phyloP scores from a whole-genome alignment of 2,329 filamentous ascomycete genomes.

The Trichoderma sp. region DNA sequence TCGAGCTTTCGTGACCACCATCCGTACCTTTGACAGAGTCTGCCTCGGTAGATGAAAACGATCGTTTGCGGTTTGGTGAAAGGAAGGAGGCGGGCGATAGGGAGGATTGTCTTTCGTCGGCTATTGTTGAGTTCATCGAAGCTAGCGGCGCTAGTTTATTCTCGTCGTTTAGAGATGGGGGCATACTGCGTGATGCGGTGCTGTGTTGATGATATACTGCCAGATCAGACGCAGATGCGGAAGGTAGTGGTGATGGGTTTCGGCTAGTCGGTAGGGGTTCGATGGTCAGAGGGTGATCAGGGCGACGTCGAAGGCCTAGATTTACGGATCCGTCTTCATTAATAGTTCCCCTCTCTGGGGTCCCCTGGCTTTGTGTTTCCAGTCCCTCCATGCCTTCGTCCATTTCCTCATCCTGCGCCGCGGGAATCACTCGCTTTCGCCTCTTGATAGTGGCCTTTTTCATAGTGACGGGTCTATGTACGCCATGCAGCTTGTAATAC shows the following conservation, averaged over 20 bases:
- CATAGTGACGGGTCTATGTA: conserved; percentile 94
- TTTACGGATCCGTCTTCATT: conserved; percentile 66
- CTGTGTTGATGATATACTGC: conserved; percentile 51
- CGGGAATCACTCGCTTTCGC: conserved; percentile 89
- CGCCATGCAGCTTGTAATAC: conserved; percentile 93
- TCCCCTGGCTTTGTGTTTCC: conserved; percentile 37
- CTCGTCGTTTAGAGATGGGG: conserved; percentile 49
- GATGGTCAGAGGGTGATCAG: conserved; percentile 45
- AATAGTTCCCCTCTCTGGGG: conserved; percentile 51
- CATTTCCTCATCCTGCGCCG: conserved; percentile 52
- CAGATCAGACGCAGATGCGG: conserved; percentile 41
- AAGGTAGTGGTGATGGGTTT: conserved; percentile 43
- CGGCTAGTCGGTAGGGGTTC: conserved; percentile 47
- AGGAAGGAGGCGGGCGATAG: conserved; percentile 60
- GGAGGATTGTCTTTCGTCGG: conserved; percentile 54
- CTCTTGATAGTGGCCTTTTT: conserved; percentile 97
- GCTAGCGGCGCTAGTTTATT: conserved; percentile 58
- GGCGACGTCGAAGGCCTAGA: conserved; percentile 53
- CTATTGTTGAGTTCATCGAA: conserved; percentile 40
- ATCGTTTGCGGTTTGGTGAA: conserved; percentile 61
- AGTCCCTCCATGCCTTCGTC: conserved; percentile 49
- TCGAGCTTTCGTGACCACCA: conserved; percentile 46
- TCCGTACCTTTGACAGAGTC: conserved; percentile 42
- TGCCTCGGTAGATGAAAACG: conserved; percentile 60
- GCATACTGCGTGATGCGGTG: conserved; percentile 36